Conservation (phyloP, 768 basidiomycete species). For the Pholiota molesta region DNA sequence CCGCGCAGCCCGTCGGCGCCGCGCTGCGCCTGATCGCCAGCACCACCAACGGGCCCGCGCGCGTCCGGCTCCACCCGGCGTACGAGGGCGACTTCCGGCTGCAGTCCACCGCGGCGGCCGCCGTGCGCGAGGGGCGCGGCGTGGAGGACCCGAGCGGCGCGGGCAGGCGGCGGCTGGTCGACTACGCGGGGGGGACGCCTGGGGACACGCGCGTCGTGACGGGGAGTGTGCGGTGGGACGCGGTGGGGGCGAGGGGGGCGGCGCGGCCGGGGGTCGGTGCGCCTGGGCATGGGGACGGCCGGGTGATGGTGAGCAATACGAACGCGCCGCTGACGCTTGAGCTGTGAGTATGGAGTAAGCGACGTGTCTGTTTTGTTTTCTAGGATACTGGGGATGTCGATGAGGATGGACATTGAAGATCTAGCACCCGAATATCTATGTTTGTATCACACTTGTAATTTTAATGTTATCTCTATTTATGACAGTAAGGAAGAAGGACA, state of each 20-base stretch:
- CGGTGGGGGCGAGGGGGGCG: not conserved
- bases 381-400: too few species aligned
- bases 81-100: constrained; percentile 42
- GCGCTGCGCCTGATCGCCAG: constrained; percentile 28
- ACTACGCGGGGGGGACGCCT: not conserved
- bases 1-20: constrained; percentile 35
- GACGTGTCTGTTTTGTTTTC: too few species aligned
- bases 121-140: constrained; percentile 9
- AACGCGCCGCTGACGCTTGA: constrained; percentile 4
- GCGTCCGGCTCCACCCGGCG: constrained; percentile 33
- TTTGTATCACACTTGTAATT: too few species aligned
- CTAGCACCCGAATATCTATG: too few species aligned
- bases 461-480: too few species aligned
- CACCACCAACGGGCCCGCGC: constrained; percentile 38
- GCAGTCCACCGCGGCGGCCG: not conserved
- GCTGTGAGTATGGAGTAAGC: too few species aligned
- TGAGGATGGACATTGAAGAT: too few species aligned
- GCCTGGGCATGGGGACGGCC: not conserved
- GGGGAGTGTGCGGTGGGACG: not conserved
- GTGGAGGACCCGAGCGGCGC: constrained; percentile 29
- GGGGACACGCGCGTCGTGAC: not conserved
- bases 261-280: too few species aligned
- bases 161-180: constrained; percentile 22
- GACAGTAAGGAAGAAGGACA: too few species aligned
- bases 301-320: not conserved